Evolutionary conservation across 371 early-diverging fungal species (phyloP).

Genomic region (Mucor velutinosus): DNA sequence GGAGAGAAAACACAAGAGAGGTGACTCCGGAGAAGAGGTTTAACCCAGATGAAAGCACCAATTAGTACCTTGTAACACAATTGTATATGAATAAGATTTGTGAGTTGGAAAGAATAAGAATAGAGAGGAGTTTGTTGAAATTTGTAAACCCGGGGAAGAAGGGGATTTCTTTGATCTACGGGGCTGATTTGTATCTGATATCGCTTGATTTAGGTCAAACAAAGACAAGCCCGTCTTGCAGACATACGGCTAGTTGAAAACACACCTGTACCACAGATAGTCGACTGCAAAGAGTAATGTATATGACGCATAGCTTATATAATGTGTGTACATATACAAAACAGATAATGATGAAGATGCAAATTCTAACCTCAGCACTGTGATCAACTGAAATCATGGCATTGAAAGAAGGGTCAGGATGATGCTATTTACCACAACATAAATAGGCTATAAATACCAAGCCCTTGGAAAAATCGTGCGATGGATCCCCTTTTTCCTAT

Average conservation of each 20-base stretch:
- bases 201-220: not conserved
- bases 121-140: not conserved
- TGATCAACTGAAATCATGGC: not conserved
- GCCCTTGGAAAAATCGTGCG: not conserved
- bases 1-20: constrained; percentile 1
- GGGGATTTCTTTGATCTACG: not conserved
- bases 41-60: constrained; percentile 6
- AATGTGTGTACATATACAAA: not conserved
- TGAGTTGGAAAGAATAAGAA: not conserved
- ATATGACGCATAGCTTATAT: constrained; percentile 1
- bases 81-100: not conserved
- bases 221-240: not conserved
- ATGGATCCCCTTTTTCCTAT: not conserved
- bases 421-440: not conserved
- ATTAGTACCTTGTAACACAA: not conserved
- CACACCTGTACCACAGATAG: not conserved
- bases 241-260: not conserved
- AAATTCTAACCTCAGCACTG: not conserved
- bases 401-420: not conserved
- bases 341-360: not conserved
- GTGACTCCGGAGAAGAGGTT: not conserved
- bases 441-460: not conserved
- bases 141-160: not conserved
- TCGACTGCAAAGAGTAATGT: not conserved
- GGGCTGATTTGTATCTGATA: not conserved